Evolutionary conservation across 495 filamentous ascomycete genomes (phyloP), one percentile per base, ranked within the genome.

Genomic region (Bacidia gigantensis): DNA sequence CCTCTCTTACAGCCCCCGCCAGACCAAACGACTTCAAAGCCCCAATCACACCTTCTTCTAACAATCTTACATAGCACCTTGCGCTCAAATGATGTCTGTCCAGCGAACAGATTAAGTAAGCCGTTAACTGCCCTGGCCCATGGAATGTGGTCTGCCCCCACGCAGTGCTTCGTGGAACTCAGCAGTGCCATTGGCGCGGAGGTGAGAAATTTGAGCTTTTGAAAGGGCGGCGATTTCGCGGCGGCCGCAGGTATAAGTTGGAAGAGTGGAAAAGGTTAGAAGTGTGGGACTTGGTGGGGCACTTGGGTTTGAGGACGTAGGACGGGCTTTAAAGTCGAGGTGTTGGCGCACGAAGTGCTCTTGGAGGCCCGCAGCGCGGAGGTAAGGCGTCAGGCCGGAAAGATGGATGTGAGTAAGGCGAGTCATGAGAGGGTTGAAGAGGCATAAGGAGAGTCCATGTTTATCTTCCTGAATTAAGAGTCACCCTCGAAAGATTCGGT

Each of bases 111-210:
- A 97, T 79, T 12, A 90, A 86, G 65, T 94, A 98, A 11, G 87
- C 81, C 22, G 95, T 86, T 54, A 90, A 67, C 63, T 98, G 92
- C 0, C 92, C 92, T 0, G 92, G 92, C 0, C 92, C 92, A 62
- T 98, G 92, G 70, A 94, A 98, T 3, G 92, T 97, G 0, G 85
- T 89, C 53, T 92, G 85, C 92, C 92, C 56, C 92, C 92, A 43
- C 92, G 81, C 7, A 82, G 76, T 3, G 87, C 82, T 50, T 80
- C 72, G 38, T 78, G 63, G 58, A 93, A 74, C 18, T 80, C 76
- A 18, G 87, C 84, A 38, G 56, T 58, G 14, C 72, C 68, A 22
- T 63, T 49, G 35, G 64, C 62, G 26, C 56, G 60, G 2, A 80
- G 65, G 42, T 71, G 64, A 0, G 54, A 51, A 26, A 58, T 62